These are phyloP conservation scores for Senna tora DNA, from an alignment of 306 rosid genomes.

Conservation along the genomic window DNA sequence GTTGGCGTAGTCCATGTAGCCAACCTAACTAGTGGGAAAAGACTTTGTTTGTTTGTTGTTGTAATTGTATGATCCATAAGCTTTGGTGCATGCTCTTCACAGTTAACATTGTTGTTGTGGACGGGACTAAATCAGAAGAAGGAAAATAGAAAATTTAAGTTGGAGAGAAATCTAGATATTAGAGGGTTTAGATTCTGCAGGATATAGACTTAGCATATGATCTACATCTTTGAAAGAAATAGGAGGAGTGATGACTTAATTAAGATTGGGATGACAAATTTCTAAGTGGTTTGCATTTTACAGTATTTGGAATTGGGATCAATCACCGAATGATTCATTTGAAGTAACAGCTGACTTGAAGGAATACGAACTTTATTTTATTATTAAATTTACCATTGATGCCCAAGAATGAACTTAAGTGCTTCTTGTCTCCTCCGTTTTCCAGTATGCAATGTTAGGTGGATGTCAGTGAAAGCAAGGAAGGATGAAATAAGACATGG, in stretches of 20 bases:
- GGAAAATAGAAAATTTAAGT: background rate
- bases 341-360: background rate
- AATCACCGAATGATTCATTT: background rate
- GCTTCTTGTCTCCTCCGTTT: background rate
- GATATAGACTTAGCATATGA: background rate
- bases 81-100: background rate
- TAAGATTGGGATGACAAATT: background rate
- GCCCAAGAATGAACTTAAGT: background rate
- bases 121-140: background rate
- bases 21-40: too few relatives aligned
- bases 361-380: background rate
- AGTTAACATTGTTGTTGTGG: background rate
- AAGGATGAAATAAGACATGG: background rate
- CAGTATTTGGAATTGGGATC: background rate
- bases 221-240: background rate
- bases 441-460: background rate
- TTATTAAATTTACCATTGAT: background rate
- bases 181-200: background rate
- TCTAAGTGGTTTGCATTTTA: background rate
- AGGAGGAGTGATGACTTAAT: background rate
- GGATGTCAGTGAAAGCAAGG: background rate
- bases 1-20: too few relatives aligned
- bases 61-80: too few relatives aligned
- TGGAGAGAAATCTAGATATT: background rate
- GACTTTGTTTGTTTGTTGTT: too few relatives aligned